Conservation (phyloP, 1,284 basidiomycete species). For the Uromyces viciae-fabae region DNA sequence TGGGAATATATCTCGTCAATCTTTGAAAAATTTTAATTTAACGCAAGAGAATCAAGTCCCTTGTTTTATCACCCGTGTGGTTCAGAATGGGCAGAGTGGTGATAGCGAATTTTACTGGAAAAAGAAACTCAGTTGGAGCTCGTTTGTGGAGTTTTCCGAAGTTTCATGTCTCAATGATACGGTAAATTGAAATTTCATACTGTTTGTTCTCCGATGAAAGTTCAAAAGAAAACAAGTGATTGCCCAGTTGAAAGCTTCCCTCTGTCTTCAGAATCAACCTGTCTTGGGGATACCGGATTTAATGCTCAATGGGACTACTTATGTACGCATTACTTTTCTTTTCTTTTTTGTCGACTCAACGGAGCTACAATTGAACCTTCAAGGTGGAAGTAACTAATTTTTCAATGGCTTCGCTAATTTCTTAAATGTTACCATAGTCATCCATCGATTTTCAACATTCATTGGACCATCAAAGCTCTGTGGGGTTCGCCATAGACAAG, state of each 20-base stretch:
- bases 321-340: neutral
- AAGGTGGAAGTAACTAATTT: neutral
- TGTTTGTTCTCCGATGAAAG: neutral
- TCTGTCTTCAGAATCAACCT: neutral
- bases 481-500: slow-evolving; percentile 17
- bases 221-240: neutral
- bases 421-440: neutral
- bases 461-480: neutral
- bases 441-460: slow-evolving; percentile 16
- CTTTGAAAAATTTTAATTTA: neutral
- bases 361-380: neutral
- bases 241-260: neutral
- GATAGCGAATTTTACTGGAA: neutral
- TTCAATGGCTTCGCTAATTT: neutral
- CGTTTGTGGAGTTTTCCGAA: slow-evolving; percentile 3
- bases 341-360: neutral
- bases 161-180: slow-evolving; percentile 12
- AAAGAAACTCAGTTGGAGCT: neutral
- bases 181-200: neutral
- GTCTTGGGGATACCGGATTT: slow-evolving; percentile 10
- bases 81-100: neutral
- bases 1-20: too few relatives aligned
- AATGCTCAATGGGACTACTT: slow-evolving; percentile 3
- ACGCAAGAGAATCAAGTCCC: slow-evolving; percentile 6
- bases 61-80: slow-evolving; percentile 18